Evolutionary conservation across 805 yeast genomes (phyloP).

Genomic region (Starmerella tilneyi): DNA sequence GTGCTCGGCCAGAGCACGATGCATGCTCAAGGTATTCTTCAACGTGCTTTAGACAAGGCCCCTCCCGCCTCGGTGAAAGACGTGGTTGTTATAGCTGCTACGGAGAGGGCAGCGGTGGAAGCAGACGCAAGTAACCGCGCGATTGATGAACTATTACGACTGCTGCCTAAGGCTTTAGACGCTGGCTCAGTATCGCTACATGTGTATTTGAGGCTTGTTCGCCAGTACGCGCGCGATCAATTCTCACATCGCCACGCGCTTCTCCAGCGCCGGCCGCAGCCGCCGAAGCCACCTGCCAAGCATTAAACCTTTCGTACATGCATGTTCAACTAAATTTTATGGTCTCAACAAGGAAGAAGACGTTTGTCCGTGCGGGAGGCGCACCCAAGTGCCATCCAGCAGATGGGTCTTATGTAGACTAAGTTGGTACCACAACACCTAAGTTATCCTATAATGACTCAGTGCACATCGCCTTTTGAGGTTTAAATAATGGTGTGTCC

Average conservation of each 20-base stretch:
- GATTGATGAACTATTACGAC: constrained; percentile 54
- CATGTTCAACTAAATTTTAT: too few species aligned
- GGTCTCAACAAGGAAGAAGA: too few species aligned
- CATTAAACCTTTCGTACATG: not conserved
- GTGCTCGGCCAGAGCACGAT: constrained; percentile 26
- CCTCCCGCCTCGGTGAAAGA: constrained; percentile 21
- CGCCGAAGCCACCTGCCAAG: constrained; percentile 4
- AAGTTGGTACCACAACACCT: too few species aligned
- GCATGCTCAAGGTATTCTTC: constrained; percentile 29
- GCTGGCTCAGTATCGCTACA: constrained; percentile 38
- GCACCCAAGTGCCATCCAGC: too few species aligned
- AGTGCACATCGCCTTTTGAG: too few species aligned
- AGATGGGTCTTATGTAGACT: too few species aligned
- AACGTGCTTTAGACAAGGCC: constrained; percentile 29
- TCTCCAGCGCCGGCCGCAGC: not conserved
- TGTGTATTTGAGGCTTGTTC: constrained; percentile 38
- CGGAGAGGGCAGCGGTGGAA: constrained; percentile 47
- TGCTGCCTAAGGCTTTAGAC: constrained; percentile 48
- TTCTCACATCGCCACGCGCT: constrained; percentile 36
- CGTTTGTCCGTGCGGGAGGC: too few species aligned
- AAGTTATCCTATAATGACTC: too few species aligned
- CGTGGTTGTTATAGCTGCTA: constrained; percentile 41
- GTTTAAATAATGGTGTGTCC: too few species aligned
- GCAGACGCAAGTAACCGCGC: constrained; percentile 59
- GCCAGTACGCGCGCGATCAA: constrained; percentile 55